Evolutionary conservation across 192 early-diverging fungal genomes (phyloP), one percentile per base, ranked within the genome.

Genomic region (Coemansia sp.): DNA sequence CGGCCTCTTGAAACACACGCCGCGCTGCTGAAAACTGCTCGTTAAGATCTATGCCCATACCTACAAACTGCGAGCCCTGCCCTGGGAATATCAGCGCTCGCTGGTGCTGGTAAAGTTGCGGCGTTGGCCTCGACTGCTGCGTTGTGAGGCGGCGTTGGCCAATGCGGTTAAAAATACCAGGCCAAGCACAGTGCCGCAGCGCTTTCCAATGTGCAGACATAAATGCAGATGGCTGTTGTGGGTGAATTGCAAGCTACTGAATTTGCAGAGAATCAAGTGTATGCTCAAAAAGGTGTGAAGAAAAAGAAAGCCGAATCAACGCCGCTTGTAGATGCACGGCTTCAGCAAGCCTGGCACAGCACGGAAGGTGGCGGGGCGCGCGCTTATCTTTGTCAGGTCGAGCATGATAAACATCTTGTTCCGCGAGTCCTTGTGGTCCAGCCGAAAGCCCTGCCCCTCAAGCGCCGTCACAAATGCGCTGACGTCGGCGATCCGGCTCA

Each of bases 361-460:
- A 18, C 56, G 37, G 47, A 61, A 17, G 57, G 74, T 82, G 25
- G 76, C 63, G 4, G 66, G 68, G 10, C 54, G 61, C 14, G 58
- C 65, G 18, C 55, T 54, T 40, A 60, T 63, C 28, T 75, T 98
- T 88, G 63, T 68, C 59, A 95, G 93, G 36, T 94, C 87, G 21
- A 98, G 82, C 71, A 95, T 79, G 44, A 93, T 86, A 86, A 98
- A 98, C 96, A 98, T 98, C 60, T 93, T 95, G 84, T 94, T 96
- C 24, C 79, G 76, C 11, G 85, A 79, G 61, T 95, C 89, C 83
- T 89, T 92, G 60, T 67, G 70, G 55, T 75, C 73, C 31, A 92
- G 76, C 62, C 86, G 88, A 68, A 96, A 95, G 0, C 96, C 96
- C 20, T 92, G 61, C 1, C 57, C 70, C 53, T 86, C 84, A 52